Evolutionary conservation across 2,329 filamentous ascomycete species (phyloP), one percentile per base, ranked within the genome.

Genomic region (Botrytis porri): DNA sequence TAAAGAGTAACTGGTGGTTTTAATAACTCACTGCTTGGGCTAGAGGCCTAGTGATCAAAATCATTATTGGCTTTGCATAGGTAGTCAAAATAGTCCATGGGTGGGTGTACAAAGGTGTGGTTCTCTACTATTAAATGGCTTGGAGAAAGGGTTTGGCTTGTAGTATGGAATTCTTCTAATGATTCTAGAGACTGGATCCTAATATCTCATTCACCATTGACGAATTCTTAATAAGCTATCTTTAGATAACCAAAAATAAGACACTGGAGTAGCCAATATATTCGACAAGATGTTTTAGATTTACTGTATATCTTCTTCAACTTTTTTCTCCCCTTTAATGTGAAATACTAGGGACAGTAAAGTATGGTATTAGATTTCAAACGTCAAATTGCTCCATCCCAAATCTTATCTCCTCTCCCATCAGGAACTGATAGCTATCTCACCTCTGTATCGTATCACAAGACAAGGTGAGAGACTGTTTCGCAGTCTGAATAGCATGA

Each of bases 381-480:
- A 25, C 0, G 0, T 29, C 4, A 54, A 9, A 32, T 14, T 18
- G 0, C 18, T 57, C 3, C 9, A 29, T 29, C 51, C n/a, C 7
- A 57, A n/a, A 18, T 57, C 0, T 8, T 57, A 9, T 3, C 3
- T 4, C 4, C 18, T 29, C n/a, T 57, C 6, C 14, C 6, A 51
- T 3, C 12, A 51, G 10, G 25, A 51, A n/a, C 25, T n/a, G 25
- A 51, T n/a, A n/a, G 5, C 9, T 51, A 51, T n/a, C 22, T n/a
- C 25, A 51, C 20, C 3, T 8, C 22, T 12, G 22, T 22, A 22
- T 45, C 10, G 8, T 0, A 8, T 22, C 4, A 10, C 20, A 25
- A 45, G 43, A 10, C 20, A 25, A 45, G 43, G 20, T 10, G 25
- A n/a, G 4, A 51, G 48, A 10, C 48, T 51, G 2, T 51, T n/a